A percentile compares a stretch with the other conserved stretches of the same genome.
These are phyloP conservation scores for Talaromyces sp. DNA, from an alignment of 2,329 filamentous ascomycete genomes.

Conservation along the genomic window DNA sequence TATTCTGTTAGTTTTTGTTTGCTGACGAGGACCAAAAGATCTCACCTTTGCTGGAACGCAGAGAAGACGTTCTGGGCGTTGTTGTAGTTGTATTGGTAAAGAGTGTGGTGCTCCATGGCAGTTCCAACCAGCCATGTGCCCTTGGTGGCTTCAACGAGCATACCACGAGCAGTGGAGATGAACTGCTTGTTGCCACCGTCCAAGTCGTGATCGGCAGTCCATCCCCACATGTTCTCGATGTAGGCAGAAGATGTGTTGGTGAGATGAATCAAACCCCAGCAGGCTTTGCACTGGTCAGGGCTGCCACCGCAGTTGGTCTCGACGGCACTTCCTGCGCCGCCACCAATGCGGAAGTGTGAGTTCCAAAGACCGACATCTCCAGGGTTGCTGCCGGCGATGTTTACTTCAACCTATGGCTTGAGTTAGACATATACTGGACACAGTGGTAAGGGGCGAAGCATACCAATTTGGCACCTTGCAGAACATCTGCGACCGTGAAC, in stretches of 20 bases:
- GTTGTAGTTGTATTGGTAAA: slow-evolving; percentile 52
- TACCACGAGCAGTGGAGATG: slow-evolving; percentile 41
- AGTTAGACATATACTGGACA: not conserved
- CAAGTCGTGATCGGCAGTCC: slow-evolving; percentile 48
- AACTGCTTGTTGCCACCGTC: slow-evolving; percentile 27
- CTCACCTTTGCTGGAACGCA: slow-evolving; percentile 29
- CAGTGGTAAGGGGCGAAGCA: not conserved
- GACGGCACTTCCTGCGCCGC: slow-evolving; percentile 39
- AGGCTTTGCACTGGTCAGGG: slow-evolving; percentile 43
- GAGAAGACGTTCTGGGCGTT: slow-evolving; percentile 48
- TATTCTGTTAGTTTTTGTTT: not conserved
- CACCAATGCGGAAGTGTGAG: slow-evolving; percentile 43
- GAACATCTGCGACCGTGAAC: slow-evolving; percentile 46
- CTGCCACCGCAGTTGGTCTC: slow-evolving; percentile 33
- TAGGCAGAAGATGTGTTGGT: slow-evolving; percentile 45
- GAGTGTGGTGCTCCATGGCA: slow-evolving; percentile 48
- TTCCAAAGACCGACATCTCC: slow-evolving; percentile 51
- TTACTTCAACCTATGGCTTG: slow-evolving; percentile 40
- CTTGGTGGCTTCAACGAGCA: slow-evolving; percentile 43
- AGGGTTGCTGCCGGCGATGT: slow-evolving; percentile 42
- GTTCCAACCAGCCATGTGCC: slow-evolving; percentile 53
- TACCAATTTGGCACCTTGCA: slow-evolving; percentile 38
- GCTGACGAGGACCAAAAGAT: not conserved
- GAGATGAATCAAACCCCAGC: slow-evolving; percentile 49
- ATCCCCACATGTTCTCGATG: slow-evolving; percentile 51